Conservation (phyloP, 2,329 filamentous ascomycete species). For the Torrubiella hemipterigena region DNA sequence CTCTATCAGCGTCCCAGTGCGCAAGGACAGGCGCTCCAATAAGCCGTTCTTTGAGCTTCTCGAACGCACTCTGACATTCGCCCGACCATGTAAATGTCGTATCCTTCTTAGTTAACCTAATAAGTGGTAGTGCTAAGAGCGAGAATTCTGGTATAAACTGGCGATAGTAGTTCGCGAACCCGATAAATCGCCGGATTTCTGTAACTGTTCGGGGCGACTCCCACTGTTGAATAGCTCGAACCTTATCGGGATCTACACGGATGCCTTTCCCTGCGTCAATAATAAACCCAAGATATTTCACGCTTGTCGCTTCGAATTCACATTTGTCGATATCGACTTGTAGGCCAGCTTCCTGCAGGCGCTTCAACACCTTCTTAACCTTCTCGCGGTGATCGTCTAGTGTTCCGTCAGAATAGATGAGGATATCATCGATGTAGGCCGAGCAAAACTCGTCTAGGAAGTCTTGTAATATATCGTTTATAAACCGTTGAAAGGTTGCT, state of each 20-base stretch:
- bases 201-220: background rate
- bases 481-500: background rate
- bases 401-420: constrained; percentile 3
- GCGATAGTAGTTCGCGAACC: background rate
- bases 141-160: background rate
- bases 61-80: background rate
- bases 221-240: background rate
- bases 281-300: background rate
- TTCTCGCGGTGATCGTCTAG: background rate
- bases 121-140: background rate
- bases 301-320: background rate
- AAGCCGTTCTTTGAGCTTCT: background rate
- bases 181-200: background rate
- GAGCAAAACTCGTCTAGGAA: constrained; percentile 4
- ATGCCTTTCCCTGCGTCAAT: background rate
- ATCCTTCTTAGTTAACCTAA: background rate
- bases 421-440: constrained; percentile 5
- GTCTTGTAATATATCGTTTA: constrained; percentile 1
- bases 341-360: background rate
- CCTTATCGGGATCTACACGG: background rate
- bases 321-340: constrained; percentile 1
- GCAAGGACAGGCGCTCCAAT: background rate
- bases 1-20: background rate
- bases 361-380: background rate
- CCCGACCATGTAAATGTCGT: background rate